phyloP scores from a whole-genome alignment of 2,329 filamentous ascomycete genomes.

The Fonsecaea pedrosoi region DNA sequence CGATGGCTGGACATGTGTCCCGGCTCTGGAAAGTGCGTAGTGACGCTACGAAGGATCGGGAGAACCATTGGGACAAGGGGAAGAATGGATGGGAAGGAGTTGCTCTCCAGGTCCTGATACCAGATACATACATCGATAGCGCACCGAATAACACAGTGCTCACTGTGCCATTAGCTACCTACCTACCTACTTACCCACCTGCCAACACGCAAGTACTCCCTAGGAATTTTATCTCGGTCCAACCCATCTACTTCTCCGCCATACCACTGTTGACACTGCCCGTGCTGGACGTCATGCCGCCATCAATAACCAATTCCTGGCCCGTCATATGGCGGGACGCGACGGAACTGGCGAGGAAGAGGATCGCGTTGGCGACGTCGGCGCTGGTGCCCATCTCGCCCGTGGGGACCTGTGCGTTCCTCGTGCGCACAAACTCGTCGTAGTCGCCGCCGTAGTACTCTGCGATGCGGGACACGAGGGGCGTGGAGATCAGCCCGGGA shows the following conservation, averaged over 20 bases:
- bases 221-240: no score
- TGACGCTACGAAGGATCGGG: no score
- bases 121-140: no score
- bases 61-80: no score
- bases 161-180: no score
- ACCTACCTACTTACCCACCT: no score
- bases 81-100: no score
- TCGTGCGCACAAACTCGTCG: slow-evolving; percentile 58
- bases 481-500: slow-evolving; percentile 64
- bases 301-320: slow-evolving; percentile 47
- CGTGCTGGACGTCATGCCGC: slow-evolving; percentile 45
- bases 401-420: slow-evolving; percentile 56
- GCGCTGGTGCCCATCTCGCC: slow-evolving; percentile 44
- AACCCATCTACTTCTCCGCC: background rate
- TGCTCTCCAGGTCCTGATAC: no score
- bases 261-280: slow-evolving; percentile 4
- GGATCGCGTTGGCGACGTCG: slow-evolving; percentile 45
- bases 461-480: slow-evolving; percentile 55
- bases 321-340: slow-evolving; percentile 47
- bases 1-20: no score
- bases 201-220: no score
- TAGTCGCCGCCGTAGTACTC: slow-evolving; percentile 54
- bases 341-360: slow-evolving; percentile 43
- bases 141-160: no score
- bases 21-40: no score